Evolutionary conservation across 495 filamentous ascomycete species (phyloP).

Genomic region (Bombardia bombarda): DNA sequence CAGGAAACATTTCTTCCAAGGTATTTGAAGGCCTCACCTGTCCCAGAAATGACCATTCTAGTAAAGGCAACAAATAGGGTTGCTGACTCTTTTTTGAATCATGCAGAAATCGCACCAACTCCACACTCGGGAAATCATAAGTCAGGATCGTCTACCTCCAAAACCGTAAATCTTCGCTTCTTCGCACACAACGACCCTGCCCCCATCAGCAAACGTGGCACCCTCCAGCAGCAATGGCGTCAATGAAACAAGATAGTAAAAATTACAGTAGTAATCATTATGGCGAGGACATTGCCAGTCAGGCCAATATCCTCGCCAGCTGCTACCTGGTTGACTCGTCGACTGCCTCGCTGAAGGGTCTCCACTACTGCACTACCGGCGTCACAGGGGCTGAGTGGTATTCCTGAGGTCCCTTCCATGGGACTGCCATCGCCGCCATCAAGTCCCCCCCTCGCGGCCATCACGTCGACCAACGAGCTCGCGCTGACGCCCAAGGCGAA

Average conservation of each 20-base stretch:
- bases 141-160: too few relatives aligned
- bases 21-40: too few relatives aligned
- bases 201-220: constrained; percentile 30
- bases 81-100: too few relatives aligned
- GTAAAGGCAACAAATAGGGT: too few relatives aligned
- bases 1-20: too few relatives aligned
- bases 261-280: constrained; percentile 67
- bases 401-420: constrained; percentile 87
- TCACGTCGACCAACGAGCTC: constrained; percentile 51
- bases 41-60: too few relatives aligned
- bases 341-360: constrained; percentile 51
- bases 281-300: constrained; percentile 47
- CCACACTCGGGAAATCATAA: too few relatives aligned
- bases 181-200: too few relatives aligned
- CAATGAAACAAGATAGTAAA: constrained; percentile 56
- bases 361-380: constrained; percentile 87
- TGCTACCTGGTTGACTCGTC: constrained; percentile 65
- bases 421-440: constrained; percentile 63
- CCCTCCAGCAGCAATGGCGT: constrained; percentile 40
- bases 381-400: constrained; percentile 81
- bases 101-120: too few relatives aligned
- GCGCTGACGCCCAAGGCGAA: constrained; percentile 48
- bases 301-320: constrained; percentile 69
- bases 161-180: too few relatives aligned
- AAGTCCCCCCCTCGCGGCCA: constrained; percentile 75